Base-by-base conservation (phyloP, 2,329 filamentous ascomycete species). In the Ophiostoma sp. region DNA sequence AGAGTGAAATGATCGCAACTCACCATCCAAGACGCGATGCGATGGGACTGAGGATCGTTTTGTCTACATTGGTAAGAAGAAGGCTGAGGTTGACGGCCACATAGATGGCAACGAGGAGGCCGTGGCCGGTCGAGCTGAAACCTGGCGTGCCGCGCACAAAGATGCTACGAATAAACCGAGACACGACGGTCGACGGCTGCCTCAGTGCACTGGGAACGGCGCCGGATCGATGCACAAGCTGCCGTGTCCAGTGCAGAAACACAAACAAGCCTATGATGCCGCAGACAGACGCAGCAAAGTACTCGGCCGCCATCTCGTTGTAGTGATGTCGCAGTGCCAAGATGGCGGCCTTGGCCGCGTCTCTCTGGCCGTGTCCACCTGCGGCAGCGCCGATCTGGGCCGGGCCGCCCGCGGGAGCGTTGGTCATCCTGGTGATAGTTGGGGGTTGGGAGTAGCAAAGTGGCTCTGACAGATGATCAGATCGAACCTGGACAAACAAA, bases 121-220 rank as follows among this genome's bases (percentile, higher is more conserved):
- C 75, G 70, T 78, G 76, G 2, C 77, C 77, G 1, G 74, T 73
- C 3, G 77, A 78, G 44, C 73, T 74, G 69, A 78, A 75, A 0
- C 75, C 75, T 2, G 75, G 74, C 2, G 75, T 70, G 60, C 74
- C 75, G 8, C 75, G 73, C 41, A 77, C 71, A 5, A 78, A 71
- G 3, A 76, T 16, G 16, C 75, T 77, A 42, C 76, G 49, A 4
- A 55, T 8, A 4, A 55, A 4, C 8, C 49, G 49, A 5, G 49
- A 55, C 7, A 27, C 18, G 18, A 18, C 49, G 7, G 49, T 55
- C 3, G 4, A 55, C 2, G 49, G 49, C 12, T 27, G 18, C 5
- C 9, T 55, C 8, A 55, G 5, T 4, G 49, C 8, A 27, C 18
- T 36, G 6, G 18, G 49, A 27, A 55, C 14, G 27, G 27, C 27